Evolutionary conservation across 768 basidiomycete species (phyloP).

Genomic region (Crassisporium funariophilum): DNA sequence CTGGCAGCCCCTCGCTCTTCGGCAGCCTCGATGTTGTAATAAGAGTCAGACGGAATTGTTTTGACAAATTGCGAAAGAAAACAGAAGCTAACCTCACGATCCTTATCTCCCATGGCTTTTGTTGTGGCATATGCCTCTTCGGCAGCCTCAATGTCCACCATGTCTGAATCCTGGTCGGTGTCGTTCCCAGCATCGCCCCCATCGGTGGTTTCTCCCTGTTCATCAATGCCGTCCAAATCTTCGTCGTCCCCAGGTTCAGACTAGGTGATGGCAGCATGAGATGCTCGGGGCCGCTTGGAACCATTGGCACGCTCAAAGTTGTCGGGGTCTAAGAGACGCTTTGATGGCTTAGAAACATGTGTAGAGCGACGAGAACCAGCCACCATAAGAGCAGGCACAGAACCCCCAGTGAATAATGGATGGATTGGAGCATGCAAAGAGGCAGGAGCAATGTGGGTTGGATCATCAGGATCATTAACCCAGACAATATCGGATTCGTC

Average conservation of each 20-base stretch:
- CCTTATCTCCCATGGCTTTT: constrained; percentile 2
- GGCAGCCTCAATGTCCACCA: neutral
- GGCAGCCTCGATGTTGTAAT: too few species aligned
- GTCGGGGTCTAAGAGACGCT: neutral
- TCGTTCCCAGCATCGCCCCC: neutral
- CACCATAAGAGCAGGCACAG: neutral
- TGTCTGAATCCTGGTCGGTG: constrained; percentile 1
- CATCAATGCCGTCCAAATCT: neutral
- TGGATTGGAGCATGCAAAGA: neutral
- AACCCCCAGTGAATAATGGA: neutral
- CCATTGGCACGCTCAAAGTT: neutral
- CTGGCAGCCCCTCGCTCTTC: too few species aligned
- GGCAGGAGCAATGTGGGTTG: neutral
- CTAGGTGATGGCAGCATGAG: neutral
- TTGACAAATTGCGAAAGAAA: too few species aligned
- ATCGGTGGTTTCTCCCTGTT: neutral
- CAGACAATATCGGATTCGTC: constrained; percentile 1
- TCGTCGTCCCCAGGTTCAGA: neutral
- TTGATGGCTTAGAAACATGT: neutral
- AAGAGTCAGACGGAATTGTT: too few species aligned
- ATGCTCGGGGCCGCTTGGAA: neutral
- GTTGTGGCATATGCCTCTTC: neutral
- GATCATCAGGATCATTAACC: constrained; percentile 3
- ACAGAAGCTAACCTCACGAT: constrained; percentile 7
- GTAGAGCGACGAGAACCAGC: constrained; percentile 1